These are phyloP conservation scores for Pythium rhizo-oryzae DNA, from an alignment of 352 stramenopile species.

Conservation along the genomic window DNA sequence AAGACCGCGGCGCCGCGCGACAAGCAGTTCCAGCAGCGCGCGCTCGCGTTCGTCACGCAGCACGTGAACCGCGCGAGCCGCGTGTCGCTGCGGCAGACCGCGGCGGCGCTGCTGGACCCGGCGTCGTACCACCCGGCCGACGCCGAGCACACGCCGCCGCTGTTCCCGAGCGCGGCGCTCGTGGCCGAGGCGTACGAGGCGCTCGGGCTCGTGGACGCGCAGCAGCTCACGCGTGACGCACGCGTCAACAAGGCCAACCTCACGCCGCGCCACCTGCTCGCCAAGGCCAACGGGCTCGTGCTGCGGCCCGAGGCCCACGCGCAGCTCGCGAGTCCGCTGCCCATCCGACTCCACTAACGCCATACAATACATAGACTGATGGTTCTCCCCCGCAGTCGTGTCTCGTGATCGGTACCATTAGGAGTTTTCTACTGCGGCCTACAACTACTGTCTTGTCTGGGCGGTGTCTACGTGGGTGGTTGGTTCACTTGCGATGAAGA, in stretches of 20 bases:
- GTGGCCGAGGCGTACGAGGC: constrained; percentile 70
- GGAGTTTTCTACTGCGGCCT: neutral
- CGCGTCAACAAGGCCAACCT: constrained; percentile 39
- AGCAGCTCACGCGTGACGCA: constrained; percentile 33
- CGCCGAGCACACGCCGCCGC: constrained; percentile 18
- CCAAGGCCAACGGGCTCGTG: constrained; percentile 42
- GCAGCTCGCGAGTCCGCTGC: constrained; percentile 56
- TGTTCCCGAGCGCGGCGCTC: constrained; percentile 65
- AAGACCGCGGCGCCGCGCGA: constrained; percentile 56
- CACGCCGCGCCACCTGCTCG: constrained; percentile 53
- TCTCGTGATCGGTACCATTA: neutral
- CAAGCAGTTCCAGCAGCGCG: constrained; percentile 65
- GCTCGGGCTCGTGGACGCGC: constrained; percentile 57
- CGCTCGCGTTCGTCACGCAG: constrained; percentile 56
- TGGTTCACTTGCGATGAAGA: neutral
- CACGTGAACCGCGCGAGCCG: constrained; percentile 59
- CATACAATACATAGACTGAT: neutral
- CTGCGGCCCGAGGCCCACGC: constrained; percentile 32
- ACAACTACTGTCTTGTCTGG: neutral
- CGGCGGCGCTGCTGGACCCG: constrained; percentile 49
- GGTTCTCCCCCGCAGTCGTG: no score
- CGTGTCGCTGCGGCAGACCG: constrained; percentile 61
- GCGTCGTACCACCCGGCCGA: constrained; percentile 22
- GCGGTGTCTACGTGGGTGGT: neutral
- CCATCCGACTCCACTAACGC: constrained; percentile 57